These are phyloP conservation scores for Cordyceps militaris DNA, from an alignment of 2,329 filamentous ascomycete species.

Conservation along the genomic window DNA sequence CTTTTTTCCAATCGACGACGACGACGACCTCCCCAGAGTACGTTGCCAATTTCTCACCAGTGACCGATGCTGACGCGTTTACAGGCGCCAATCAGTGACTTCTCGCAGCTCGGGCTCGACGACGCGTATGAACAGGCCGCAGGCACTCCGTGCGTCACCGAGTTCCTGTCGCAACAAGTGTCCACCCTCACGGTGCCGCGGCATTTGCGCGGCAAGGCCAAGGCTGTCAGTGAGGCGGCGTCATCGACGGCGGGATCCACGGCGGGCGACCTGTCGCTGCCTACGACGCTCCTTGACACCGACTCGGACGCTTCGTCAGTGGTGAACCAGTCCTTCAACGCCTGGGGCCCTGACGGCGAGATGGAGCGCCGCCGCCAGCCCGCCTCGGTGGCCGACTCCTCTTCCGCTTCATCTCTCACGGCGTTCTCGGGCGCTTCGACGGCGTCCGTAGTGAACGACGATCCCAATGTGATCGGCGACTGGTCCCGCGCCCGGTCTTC, in stretches of 20 bases:
- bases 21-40: conserved; percentile 1
- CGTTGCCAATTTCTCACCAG: background rate
- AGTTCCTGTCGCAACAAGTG: background rate
- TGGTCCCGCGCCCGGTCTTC: background rate
- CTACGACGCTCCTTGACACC: conserved; percentile 1
- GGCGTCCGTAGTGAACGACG: background rate
- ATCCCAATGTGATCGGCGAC: conserved; percentile 4
- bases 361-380: background rate
- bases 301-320: background rate
- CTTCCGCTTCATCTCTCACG: background rate
- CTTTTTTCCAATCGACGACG: background rate
- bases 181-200: background rate
- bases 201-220: background rate
- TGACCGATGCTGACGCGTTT: too few species aligned
- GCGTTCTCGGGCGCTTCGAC: background rate
- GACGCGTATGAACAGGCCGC: background rate
- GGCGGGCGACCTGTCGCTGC: background rate
- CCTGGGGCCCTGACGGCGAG: conserved; percentile 1
- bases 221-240: background rate
- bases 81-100: conserved; percentile 23
- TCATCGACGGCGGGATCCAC: background rate
- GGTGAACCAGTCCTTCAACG: background rate
- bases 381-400: background rate
- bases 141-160: background rate
- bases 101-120: conserved; percentile 19